Evolutionary conservation across 2,329 filamentous ascomycete species (phyloP).

Genomic region (Ophiognomonia clavigignenti-juglandacearum): DNA sequence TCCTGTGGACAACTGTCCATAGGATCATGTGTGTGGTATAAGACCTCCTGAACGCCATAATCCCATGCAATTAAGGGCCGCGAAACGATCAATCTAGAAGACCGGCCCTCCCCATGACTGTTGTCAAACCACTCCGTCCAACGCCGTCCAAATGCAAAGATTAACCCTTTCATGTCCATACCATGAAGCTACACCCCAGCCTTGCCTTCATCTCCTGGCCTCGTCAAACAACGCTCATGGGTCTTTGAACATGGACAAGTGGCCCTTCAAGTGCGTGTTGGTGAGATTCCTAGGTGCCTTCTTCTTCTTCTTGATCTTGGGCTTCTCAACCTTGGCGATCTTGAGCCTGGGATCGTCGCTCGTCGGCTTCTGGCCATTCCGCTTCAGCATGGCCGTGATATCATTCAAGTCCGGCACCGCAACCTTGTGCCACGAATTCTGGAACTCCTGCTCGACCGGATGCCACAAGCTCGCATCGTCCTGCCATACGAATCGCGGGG

Average conservation of each 20-base stretch:
- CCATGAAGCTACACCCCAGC: background rate
- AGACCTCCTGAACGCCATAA: conserved; percentile 4
- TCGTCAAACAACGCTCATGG: background rate
- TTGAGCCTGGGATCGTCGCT: conserved; percentile 69
- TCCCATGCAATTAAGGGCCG: background rate
- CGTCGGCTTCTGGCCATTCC: conserved; percentile 76
- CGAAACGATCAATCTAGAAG: conserved; percentile 6
- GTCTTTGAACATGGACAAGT: conserved; percentile 59
- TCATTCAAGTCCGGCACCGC: conserved; percentile 71
- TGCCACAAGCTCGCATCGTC: conserved; percentile 77
- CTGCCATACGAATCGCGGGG: conserved; percentile 80
- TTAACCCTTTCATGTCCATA: background rate
- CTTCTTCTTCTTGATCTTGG: conserved; percentile 58
- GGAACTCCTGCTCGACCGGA: conserved; percentile 76
- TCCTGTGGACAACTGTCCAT: too few relatives aligned
- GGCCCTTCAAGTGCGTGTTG: conserved; percentile 62
- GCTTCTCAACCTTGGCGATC: conserved; percentile 62
- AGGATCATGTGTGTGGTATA: background rate
- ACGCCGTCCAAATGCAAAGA: conserved; percentile 12
- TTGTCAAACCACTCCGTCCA: conserved; percentile 2
- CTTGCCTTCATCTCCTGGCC: background rate
- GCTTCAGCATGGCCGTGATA: conserved; percentile 70
- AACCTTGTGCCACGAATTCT: conserved; percentile 75
- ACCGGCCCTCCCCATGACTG: background rate
- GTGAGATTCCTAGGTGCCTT: conserved; percentile 75